A percentile compares a stretch with the other conserved stretches of the same genome.
Evolutionary conservation across 345 rosid species (phyloP).

Genomic region (Gynandropsis gynandra): DNA sequence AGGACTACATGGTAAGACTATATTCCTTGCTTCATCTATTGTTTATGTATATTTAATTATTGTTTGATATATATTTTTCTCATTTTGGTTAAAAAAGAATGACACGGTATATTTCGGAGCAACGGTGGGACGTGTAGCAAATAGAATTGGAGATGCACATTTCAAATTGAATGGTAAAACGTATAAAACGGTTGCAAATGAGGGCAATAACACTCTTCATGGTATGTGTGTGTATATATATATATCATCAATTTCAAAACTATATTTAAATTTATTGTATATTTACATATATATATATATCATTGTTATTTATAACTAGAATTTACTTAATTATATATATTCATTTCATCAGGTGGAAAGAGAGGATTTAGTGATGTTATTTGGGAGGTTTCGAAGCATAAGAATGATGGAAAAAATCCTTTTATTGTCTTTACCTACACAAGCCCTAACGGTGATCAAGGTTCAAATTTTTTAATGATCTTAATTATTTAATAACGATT

Average conservation of each 20-base stretch:
- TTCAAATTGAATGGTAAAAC: slow-evolving; percentile 55
- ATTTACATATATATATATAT: background rate
- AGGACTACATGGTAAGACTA: slow-evolving; percentile 48
- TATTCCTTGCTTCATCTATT: background rate
- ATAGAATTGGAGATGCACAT: slow-evolving; percentile 63
- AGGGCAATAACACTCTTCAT: slow-evolving; percentile 77
- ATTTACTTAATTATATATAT: background rate
- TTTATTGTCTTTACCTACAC: slow-evolving; percentile 49
- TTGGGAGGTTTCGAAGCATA: slow-evolving; percentile 51
- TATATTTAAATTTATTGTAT: background rate
- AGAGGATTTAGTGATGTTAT: slow-evolving; percentile 69
- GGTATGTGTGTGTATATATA: slow-evolving; percentile 38
- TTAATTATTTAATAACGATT: too few relatives aligned
- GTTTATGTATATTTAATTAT: background rate
- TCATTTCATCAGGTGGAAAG: slow-evolving; percentile 42
- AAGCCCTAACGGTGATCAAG: slow-evolving; percentile 82
- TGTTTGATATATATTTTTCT: background rate
- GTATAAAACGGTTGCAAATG: slow-evolving; percentile 62
- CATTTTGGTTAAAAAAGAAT: slow-evolving; percentile 37
- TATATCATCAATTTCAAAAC: background rate
- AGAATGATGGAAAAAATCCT: slow-evolving; percentile 39
- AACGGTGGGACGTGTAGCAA: slow-evolving; percentile 78
- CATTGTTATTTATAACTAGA: too few relatives aligned
- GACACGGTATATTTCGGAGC: slow-evolving; percentile 59
- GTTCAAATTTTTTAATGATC: slow-evolving; percentile 29